Conservation (phyloP, 2,329 filamentous ascomycete genomes). For the Tolypocladium nubicola region DNA sequence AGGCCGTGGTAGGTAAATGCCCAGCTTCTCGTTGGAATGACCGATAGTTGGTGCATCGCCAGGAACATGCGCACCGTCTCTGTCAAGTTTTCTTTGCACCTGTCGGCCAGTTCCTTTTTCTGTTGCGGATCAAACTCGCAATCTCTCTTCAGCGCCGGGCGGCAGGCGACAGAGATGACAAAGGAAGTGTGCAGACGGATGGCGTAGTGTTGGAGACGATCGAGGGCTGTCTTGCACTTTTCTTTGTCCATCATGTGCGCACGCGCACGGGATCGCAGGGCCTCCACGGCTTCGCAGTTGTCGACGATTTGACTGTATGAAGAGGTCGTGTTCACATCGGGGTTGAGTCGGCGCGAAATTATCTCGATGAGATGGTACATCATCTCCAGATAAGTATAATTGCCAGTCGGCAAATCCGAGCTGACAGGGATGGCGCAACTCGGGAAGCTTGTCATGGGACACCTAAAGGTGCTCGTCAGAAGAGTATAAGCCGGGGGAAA, state of each 20-base stretch:
- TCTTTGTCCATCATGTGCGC: constrained; percentile 48
- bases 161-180: constrained; percentile 54
- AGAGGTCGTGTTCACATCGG: constrained; percentile 37
- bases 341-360: constrained; percentile 46
- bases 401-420: constrained; percentile 29
- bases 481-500: not conserved
- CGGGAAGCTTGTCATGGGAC: constrained; percentile 51
- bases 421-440: constrained; percentile 42
- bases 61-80: constrained; percentile 60
- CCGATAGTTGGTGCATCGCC: constrained; percentile 57
- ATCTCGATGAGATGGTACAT: constrained; percentile 56
- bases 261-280: constrained; percentile 35
- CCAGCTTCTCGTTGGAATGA: constrained; percentile 57
- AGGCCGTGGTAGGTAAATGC: constrained; percentile 58
- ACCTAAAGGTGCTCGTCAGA: constrained; percentile 22
- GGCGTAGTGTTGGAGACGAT: constrained; percentile 53
- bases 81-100: constrained; percentile 51
- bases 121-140: constrained; percentile 39
- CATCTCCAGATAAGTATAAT: constrained; percentile 50
- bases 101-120: constrained; percentile 42
- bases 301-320: constrained; percentile 45
- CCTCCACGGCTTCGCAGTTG: constrained; percentile 45
- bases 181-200: constrained; percentile 56
- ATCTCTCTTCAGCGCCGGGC: constrained; percentile 48
- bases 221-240: constrained; percentile 51